phyloP scores from a whole-genome alignment of 2,329 filamentous ascomycete genomes.

The Trichoderma atroviride region DNA sequence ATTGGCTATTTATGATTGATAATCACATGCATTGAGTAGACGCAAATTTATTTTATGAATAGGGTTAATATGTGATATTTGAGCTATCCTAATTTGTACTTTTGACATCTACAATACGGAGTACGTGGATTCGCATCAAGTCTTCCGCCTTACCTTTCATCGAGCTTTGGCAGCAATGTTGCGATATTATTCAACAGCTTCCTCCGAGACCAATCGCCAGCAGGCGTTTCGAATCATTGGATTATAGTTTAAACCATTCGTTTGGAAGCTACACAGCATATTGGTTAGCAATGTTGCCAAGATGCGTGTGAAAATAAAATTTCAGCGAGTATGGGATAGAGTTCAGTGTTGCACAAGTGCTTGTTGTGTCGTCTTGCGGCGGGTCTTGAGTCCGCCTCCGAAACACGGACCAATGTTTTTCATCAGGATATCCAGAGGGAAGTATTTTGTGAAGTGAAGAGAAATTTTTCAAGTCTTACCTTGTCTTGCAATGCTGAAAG shows the following conservation, averaged over 20 bases:
- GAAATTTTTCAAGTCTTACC: slow-evolving; percentile 23
- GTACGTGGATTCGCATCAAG: neutral
- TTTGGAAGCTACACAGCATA: neutral
- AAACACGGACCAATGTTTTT: slow-evolving; percentile 95
- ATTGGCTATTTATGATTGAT: neutral
- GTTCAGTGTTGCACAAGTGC: slow-evolving; percentile 77
- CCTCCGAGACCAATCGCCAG: neutral
- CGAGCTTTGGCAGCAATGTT: neutral
- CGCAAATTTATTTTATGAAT: neutral
- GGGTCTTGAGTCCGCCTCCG: slow-evolving; percentile 92
- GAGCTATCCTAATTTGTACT: neutral
- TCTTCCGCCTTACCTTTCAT: neutral
- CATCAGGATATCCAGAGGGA: slow-evolving; percentile 55
- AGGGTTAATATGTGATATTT: neutral
- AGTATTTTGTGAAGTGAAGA: slow-evolving; percentile 20
- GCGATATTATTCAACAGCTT: neutral
- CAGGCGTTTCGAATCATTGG: neutral
- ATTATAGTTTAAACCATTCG: neutral
- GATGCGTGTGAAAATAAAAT: neutral
- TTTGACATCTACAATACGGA: neutral
- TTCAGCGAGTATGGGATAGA: neutral
- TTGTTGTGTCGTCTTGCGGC: slow-evolving; percentile 75
- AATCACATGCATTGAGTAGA: neutral
- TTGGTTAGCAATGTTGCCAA: slow-evolving; percentile 14
- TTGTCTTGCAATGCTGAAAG: neutral